A percentile compares a stretch with the other conserved stretches of the same genome.
phyloP scores from a whole-genome alignment of 2,329 filamentous ascomycete genomes.

The Aspergillus persii region DNA sequence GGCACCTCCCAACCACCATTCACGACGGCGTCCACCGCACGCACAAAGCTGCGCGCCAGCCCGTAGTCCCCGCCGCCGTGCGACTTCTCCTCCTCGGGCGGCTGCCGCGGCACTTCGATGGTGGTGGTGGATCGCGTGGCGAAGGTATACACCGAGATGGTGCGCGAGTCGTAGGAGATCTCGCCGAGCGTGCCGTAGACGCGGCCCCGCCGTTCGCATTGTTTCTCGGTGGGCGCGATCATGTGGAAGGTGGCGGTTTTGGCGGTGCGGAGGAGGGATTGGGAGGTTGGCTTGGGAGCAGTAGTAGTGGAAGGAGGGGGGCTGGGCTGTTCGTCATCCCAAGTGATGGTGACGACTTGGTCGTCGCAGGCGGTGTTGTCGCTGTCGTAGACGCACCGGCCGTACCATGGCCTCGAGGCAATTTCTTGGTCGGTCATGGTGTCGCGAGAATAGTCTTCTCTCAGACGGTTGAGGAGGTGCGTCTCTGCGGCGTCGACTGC shows the following conservation, averaged over 20 bases:
- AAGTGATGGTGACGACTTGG: slow-evolving; percentile 81
- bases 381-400: slow-evolving; percentile 89
- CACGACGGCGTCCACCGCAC: slow-evolving; percentile 77
- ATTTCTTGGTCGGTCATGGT: slow-evolving; percentile 54
- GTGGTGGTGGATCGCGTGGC: slow-evolving; percentile 53
- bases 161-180: slow-evolving; percentile 76
- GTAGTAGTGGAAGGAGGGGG: neutral
- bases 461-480: slow-evolving; percentile 49
- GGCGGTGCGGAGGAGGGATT: slow-evolving; percentile 51
- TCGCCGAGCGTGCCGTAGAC: slow-evolving; percentile 87
- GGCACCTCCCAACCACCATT: slow-evolving; percentile 64
- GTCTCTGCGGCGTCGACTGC: slow-evolving; percentile 43
- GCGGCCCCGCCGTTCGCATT: slow-evolving; percentile 80
- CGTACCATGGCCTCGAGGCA: slow-evolving; percentile 66
- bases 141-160: slow-evolving; percentile 75
- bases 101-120: slow-evolving; percentile 60
- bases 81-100: slow-evolving; percentile 52
- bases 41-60: slow-evolving; percentile 76
- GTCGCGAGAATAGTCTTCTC: slow-evolving; percentile 56
- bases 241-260: slow-evolving; percentile 93
- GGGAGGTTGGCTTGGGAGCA: neutral
- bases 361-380: slow-evolving; percentile 95
- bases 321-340: slow-evolving; percentile 66
- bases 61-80: slow-evolving; percentile 81
- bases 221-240: slow-evolving; percentile 83